Evolutionary conservation across 176 grass and related monocot species (phyloP), one percentile per base, ranked within the genome.

Genomic region (Oryza glaberrima): DNA sequence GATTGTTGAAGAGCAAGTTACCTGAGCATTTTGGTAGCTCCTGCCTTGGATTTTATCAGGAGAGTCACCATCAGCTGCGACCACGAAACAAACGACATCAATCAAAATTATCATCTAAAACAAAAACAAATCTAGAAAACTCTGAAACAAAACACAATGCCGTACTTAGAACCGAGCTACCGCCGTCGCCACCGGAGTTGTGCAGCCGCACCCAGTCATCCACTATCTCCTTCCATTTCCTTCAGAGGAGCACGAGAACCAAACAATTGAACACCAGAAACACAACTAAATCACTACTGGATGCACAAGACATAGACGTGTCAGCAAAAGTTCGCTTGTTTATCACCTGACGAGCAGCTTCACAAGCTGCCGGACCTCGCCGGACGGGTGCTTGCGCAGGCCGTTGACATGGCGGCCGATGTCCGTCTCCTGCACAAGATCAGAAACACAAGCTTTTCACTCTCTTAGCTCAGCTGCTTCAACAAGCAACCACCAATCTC

Each of bases 191-290:
- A 1, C 65, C 51, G 30, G 91, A 88, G 74, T 86, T 95, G 82
- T 78, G 82, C 51, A 79, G 90, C 76, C 88, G 85, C 89, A 91
- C 85, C 88, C 88, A 94, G 26, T 88, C 86, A 7, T 93, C 89
- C 26, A 95, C 85, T 19, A 91, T 81, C 54, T 91, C 81, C 77
- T 98, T 98, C 95, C 95, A 98, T 81, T 95, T 98, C 73, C 95
- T 98, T 69, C 26, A 77, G 7, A 28, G 16, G 12, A 12, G 10
- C 6, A 73, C 34, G 38, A 23, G 78, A 45, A 82, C 28, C 58
- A 83, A 80, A 67, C 20, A 63, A 63, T 23, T 11, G n/a, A 63
- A 63, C 19, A 63, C n/a, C 58, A 23, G 58, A 23, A 23, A 63
- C 28, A 77, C 17, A n/a, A 35, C 58, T 45, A 82, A 68, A 79